phyloP scores from a whole-genome alignment of 768 basidiomycete species.

The Suillus brevipes region DNA sequence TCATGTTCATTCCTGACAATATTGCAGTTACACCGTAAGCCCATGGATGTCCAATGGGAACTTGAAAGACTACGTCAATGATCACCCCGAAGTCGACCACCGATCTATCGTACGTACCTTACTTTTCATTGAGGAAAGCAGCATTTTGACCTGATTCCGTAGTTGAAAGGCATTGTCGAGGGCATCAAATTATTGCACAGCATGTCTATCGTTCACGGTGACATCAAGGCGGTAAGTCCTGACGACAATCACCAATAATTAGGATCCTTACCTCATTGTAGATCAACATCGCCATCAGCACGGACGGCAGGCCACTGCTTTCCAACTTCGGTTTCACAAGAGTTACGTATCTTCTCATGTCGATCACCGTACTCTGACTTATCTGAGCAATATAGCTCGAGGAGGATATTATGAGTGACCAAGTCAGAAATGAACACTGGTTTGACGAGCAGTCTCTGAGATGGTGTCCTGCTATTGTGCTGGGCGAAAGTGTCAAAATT shows the following conservation, averaged over 20 bases:
- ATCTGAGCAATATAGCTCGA: slow-evolving; percentile 40
- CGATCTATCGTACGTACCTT: slow-evolving; percentile 35
- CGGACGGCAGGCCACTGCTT: slow-evolving; percentile 48
- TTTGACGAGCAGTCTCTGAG: slow-evolving; percentile 18
- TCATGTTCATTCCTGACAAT: slow-evolving; percentile 7
- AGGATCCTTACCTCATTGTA: slow-evolving; percentile 18
- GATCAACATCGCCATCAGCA: slow-evolving; percentile 51
- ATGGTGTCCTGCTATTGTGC: slow-evolving; percentile 59
- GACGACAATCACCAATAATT: background rate
- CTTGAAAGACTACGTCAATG: slow-evolving; percentile 46
- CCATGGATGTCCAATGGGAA: slow-evolving; percentile 58
- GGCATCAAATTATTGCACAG: slow-evolving; percentile 52
- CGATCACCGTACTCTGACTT: background rate
- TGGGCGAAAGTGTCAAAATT: slow-evolving; percentile 47
- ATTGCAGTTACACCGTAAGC: slow-evolving; percentile 53
- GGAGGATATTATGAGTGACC: slow-evolving; percentile 45
- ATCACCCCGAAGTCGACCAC: slow-evolving; percentile 44
- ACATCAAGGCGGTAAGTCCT: slow-evolving; percentile 48
- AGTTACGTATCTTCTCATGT: slow-evolving; percentile 26
- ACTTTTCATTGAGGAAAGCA: background rate
- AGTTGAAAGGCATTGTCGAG: slow-evolving; percentile 48
- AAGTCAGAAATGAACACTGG: too few species aligned
- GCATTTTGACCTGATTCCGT: slow-evolving; percentile 3
- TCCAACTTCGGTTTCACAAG: slow-evolving; percentile 60
- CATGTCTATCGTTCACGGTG: slow-evolving; percentile 58